Base-by-base conservation (phyloP, 345 rosid species). In the Eucalyptus polybractea region DNA sequence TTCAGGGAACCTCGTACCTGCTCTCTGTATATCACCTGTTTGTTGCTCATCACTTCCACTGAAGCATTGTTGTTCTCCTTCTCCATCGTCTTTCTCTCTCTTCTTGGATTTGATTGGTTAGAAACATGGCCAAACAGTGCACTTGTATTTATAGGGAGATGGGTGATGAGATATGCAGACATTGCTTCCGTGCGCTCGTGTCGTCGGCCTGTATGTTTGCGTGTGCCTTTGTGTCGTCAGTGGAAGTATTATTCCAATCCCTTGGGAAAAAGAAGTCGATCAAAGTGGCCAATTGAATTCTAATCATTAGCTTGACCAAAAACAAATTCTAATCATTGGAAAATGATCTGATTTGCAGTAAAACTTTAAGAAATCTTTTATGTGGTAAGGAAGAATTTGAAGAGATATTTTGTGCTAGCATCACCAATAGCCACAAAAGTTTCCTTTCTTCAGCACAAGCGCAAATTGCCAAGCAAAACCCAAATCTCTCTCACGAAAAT, bases 1-100 rank as follows among this genome's bases (percentile, higher is more conserved):
- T 89, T 94, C 3, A 93, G 94, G 50, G 92, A 90, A 86, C 95
- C 95, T 50, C 86, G 53, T 13, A 93, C 91, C 80, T 90, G 91
- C 88, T 93, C 86, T 90, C 85, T 92, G 67, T 93, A 85, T 12
- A 90, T 56, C 69, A 94, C 94, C 88, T 92, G 95, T 89, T 92
- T 95, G 93, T 95, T 94, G 88, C 89, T 93, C 89, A 80, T 56
- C n/a, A 19, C 51, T 53, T 60, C 80, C 13, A 54, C 80, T 14
- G 88, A 40, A 40, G 69, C 69, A 45, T 44, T 3, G 47, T 2
- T 27, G 24, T 69, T 69, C 80, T 8, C 80, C 80, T 69, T 69
- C 25, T 69, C 80, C 80, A 69, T 69, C 6, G 37, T 7, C 76
- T 67, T 7, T 67, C 10, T 67, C 12, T 69, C 80, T 67, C 31